A percentile compares a stretch with the other conserved stretches of the same genome.
Conservation (phyloP, 345 rosid genomes). For the Populus nigra region DNA sequence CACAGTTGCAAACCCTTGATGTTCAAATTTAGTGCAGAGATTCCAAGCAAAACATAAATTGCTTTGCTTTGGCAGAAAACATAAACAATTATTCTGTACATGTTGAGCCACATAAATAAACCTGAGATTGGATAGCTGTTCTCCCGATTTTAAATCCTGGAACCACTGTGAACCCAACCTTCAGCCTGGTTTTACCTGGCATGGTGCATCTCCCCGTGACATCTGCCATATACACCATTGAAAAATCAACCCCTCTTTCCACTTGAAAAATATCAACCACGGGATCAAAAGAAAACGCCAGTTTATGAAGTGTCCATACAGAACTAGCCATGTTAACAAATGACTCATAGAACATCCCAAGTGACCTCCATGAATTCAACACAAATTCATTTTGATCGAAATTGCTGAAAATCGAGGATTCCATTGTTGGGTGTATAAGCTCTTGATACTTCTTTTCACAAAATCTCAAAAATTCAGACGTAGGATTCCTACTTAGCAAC, state of each 20-base stretch:
- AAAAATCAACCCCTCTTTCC: conserved; percentile 75
- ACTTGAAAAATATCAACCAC: conserved; percentile 79
- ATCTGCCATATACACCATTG: conserved; percentile 86
- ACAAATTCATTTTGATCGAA: conserved; percentile 69
- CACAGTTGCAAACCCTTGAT: conserved; percentile 7
- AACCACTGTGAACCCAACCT: conserved; percentile 84
- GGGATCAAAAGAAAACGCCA: conserved; percentile 85
- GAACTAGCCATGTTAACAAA: conserved; percentile 87
- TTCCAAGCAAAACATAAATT: conserved; percentile 6
- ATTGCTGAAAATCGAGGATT: conserved; percentile 67
- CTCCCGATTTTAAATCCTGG: conserved; percentile 84
- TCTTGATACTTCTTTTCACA: conserved; percentile 88
- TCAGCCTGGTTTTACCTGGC: conserved; percentile 38
- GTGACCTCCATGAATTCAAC: conserved; percentile 81
- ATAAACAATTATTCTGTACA: conserved; percentile 38
- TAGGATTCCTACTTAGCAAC: conserved; percentile 59
- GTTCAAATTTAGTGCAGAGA: neutral
- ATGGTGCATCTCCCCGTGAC: conserved; percentile 39
- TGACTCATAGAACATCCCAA: conserved; percentile 63
- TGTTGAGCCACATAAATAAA: conserved; percentile 54
- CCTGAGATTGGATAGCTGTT: conserved; percentile 74
- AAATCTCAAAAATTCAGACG: conserved; percentile 68
- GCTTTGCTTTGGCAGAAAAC: neutral
- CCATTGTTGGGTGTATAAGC: conserved; percentile 86
- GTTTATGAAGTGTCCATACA: conserved; percentile 69